Base-by-base conservation (phyloP, 1,139 yeast genomes). In the Protomyces inundatus region DNA sequence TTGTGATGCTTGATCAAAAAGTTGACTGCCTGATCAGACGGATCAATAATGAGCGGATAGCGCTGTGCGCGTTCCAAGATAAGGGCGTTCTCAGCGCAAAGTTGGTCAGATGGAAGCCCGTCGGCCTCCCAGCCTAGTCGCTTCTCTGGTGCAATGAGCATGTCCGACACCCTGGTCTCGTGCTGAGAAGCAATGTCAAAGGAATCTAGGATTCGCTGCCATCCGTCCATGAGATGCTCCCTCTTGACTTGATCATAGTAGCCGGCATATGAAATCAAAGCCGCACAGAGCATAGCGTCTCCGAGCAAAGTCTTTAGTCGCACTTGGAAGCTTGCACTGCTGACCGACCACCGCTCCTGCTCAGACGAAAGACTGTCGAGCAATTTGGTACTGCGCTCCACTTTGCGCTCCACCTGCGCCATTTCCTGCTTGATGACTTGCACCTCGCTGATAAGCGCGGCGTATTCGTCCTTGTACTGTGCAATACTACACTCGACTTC, bases 391-490 rank as follows among this genome's bases (percentile, higher is more conserved):
- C 97, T 87, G 61, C 96, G 77, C 1, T 73, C 75, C 1, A 90
- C 88, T 67, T 84, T 88, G 4, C 67, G 68, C 67, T 85, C 84
- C 7, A 90, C 95, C 0, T 73, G 69, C 2, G 73, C 74, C 87
- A 90, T 87, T 71, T 89, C 93, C 3, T 77, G 71, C 72, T 88
- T 90, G 59, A 90, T 84, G 45, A 79, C 77, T 71, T 93, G 97
- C 0, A 89, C 82, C 51, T 89, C 93, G 65, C 96, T 78, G 54
- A 93, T 90, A 45, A 88, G 77, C 7, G 76, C 77, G 57, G 95
- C 88, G 72, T 93, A 93, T 14, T 81, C 82, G 10, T 77, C 80
- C 68, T 90, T 89, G 68, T 85, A 88, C 1, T 73, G 70, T 58
- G 85, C 90, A 66, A 93, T 89, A 62, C 87, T 84, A 12, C 73